Conservation (phyloP, 2,329 filamentous ascomycete genomes). For the Beauveria asiatica region DNA sequence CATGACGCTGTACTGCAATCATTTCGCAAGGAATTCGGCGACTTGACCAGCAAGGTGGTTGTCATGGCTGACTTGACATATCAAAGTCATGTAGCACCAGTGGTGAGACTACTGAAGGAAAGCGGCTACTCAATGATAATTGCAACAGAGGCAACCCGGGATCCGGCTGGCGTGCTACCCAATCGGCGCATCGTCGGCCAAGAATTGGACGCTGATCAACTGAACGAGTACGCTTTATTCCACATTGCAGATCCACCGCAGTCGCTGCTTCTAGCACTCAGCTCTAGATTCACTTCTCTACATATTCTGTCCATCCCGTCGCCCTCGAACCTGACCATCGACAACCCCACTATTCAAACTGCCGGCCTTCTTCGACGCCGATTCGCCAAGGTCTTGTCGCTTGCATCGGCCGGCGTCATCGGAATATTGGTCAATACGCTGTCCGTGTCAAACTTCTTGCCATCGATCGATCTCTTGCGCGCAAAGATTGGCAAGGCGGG, state of each 20-base stretch:
- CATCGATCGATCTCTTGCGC: slow-evolving; percentile 67
- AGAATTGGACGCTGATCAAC: slow-evolving; percentile 30
- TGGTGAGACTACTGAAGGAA: slow-evolving; percentile 46
- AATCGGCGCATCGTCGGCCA: slow-evolving; percentile 61
- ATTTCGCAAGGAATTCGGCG: slow-evolving; percentile 62
- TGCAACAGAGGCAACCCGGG: slow-evolving; percentile 63
- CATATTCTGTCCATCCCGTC: slow-evolving; percentile 67
- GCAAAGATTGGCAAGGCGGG: slow-evolving; percentile 66
- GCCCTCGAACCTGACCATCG: slow-evolving; percentile 39
- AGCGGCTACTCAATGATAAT: slow-evolving; percentile 64
- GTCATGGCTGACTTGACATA: slow-evolving; percentile 89
- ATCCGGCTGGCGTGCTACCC: slow-evolving; percentile 73
- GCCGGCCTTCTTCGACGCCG: slow-evolving; percentile 63
- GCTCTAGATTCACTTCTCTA: slow-evolving; percentile 69
- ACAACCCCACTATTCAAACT: slow-evolving; percentile 36
- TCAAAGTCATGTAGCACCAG: slow-evolving; percentile 57
- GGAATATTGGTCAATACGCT: slow-evolving; percentile 95
- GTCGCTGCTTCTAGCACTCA: slow-evolving; percentile 77
- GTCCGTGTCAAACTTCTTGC: slow-evolving; percentile 81
- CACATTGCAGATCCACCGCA: slow-evolving; percentile 76
- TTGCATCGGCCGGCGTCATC: slow-evolving; percentile 75
- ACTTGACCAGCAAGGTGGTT: slow-evolving; percentile 56
- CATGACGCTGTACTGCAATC: slow-evolving; percentile 45
- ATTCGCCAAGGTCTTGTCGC: slow-evolving; percentile 75
- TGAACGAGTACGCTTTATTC: slow-evolving; percentile 68